A percentile compares a stretch with the other conserved stretches of the same genome.
phyloP scores from a whole-genome alignment of 2,329 filamentous ascomycete genomes.

The Didymella pomorum region DNA sequence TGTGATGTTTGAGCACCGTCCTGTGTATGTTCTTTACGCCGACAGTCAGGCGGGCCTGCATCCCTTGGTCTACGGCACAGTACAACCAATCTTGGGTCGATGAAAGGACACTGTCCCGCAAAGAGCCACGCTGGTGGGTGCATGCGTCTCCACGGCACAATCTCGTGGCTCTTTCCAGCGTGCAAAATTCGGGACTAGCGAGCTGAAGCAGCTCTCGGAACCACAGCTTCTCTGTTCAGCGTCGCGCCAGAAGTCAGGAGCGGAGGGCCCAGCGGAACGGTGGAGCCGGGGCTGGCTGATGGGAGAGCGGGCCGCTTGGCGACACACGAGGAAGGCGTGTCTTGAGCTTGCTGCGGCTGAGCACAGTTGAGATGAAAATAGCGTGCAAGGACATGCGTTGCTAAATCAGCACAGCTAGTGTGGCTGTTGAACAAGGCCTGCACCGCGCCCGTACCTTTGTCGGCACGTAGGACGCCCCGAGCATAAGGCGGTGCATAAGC shows the following conservation, averaged over 20 bases:
- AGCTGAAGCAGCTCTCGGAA: background rate
- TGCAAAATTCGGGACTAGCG: background rate
- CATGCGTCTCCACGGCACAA: background rate
- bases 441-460: conserved; percentile 17
- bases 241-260: conserved; percentile 1
- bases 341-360: conserved; percentile 24
- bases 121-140: background rate
- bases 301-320: conserved; percentile 25
- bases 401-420: conserved; percentile 13
- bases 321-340: conserved; percentile 15
- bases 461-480: conserved; percentile 28
- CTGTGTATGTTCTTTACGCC: conserved; percentile 1
- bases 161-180: background rate
- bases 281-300: conserved; percentile 24
- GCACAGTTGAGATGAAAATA: conserved; percentile 31
- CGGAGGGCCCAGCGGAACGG: conserved; percentile 8
- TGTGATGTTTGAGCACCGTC: conserved; percentile 1
- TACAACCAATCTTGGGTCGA: conserved; percentile 1
- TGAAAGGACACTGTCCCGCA: conserved; percentile 1
- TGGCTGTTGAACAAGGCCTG: conserved; percentile 20
- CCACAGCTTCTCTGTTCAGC: conserved; percentile 1
- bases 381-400: conserved; percentile 17
- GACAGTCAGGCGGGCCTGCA: background rate
- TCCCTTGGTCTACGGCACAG: conserved; percentile 13
- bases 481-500: conserved; percentile 25